A percentile compares a stretch with the other conserved stretches of the same genome.
phyloP scores from a whole-genome alignment of 208 protist genomes.

The Wallacemonas sp. region DNA sequence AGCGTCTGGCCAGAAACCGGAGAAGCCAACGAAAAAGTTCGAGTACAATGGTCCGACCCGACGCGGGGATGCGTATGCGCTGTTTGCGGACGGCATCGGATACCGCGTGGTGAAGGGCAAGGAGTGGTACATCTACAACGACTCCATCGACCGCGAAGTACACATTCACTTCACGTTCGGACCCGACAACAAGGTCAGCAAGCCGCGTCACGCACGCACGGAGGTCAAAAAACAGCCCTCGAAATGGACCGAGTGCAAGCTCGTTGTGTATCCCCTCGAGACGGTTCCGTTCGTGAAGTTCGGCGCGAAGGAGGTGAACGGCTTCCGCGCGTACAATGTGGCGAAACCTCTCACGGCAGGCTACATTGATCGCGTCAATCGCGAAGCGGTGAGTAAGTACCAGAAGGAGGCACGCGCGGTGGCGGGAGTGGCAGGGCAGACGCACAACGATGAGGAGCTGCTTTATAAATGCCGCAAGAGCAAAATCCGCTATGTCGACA shows the following conservation, averaged over 20 bases:
- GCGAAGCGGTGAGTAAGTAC: conserved; percentile 18
- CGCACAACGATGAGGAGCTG: conserved; percentile 25
- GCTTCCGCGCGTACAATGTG: conserved; percentile 17
- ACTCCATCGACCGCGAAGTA: conserved; percentile 60
- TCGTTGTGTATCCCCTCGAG: conserved; percentile 54
- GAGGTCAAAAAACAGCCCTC: conserved; percentile 11
- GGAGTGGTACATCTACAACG: conserved; percentile 68
- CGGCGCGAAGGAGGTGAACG: conserved; percentile 19
- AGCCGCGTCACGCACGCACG: conserved; percentile 21
- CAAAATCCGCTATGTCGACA: conserved; percentile 45
- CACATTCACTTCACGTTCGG: conserved; percentile 55
- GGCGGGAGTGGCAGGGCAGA: conserved; percentile 12
- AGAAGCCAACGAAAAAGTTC: conserved; percentile 23
- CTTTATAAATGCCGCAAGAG: conserved; percentile 44
- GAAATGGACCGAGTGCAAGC: conserved; percentile 13
- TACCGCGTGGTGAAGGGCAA: conserved; percentile 46
- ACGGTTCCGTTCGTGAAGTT: conserved; percentile 34
- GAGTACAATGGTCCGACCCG: conserved; percentile 13
- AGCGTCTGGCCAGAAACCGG: conserved; percentile 5
- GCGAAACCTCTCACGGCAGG: conserved; percentile 12
- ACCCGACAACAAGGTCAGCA: conserved; percentile 6
- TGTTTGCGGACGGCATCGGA: conserved; percentile 47
- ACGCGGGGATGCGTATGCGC: conserved; percentile 25
- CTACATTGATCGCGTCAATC: conserved; percentile 27
- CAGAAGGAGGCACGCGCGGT: conserved; percentile 15